Base-by-base conservation (phyloP, 2,329 filamentous ascomycete genomes). In the Penicillium sp. region DNA sequence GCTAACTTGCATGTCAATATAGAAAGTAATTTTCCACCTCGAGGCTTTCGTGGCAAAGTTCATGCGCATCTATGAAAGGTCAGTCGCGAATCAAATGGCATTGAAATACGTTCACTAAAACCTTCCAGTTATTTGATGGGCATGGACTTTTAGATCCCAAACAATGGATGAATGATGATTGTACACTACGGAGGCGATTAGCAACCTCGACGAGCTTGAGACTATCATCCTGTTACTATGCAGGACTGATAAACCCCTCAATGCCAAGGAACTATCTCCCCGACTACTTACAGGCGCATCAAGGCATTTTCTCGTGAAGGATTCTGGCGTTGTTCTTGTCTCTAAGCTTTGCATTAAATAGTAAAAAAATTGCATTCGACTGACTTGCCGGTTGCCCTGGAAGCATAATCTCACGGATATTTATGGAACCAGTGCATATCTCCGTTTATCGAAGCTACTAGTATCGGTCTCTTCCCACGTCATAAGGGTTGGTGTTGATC, bases 31-130 rank as follows among this genome's bases (percentile, higher is more conserved):
- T 57, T 99, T 99, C 74, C 95, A 99, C 68, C 78, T 99, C 4
- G 95, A 99, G 74, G 94, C 94, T 3, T 99, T 99, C 73, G 94
- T 99, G 52, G 92, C 92, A 51, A 97, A 96, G 76, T 96, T 97
- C 70, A 97, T 99, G 92, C 84, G 92, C 63, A 84, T 97, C 61
- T 83, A 92, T 57, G 94, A 99, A 77, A 92, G 91, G 85, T 95
- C 85, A 58, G 76, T 48, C 43, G 41, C 24, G n/a, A 18, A 10
- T 9, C n/a, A 9, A 20, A 30, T 42, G 8, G 5, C 11, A 24
- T 13, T 36, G 11, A 3, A n/a, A 18, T 54, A 48, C 58, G 80
- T 20, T 38, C 7, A 18, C 35, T 74, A 62, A 73, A 67, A 87
- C 20, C 9, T 5, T 39, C 9, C 41, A 73, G 70, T 45, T 72